Percentiles rank a stretch among this genome's conserved stretches.
Conservation (phyloP, 306 rosid species). For the Quercus dentata region DNA sequence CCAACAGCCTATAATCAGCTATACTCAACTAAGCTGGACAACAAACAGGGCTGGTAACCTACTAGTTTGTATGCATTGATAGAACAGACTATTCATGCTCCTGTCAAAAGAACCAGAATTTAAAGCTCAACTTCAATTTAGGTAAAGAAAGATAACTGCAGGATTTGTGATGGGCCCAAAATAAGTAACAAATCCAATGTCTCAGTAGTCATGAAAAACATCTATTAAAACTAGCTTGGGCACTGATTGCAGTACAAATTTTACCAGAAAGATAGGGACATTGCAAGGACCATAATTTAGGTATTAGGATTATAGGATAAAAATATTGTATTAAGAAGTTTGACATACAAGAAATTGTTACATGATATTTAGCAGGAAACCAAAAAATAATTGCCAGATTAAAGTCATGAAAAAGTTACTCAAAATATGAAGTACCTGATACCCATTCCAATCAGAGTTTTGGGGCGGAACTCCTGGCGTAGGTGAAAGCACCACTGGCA, state of each 20-base stretch:
- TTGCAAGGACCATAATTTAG: neutral
- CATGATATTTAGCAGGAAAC: neutral
- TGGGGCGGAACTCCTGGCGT: conserved; percentile 54
- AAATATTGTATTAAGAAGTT: conserved; percentile 7
- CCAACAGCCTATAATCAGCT: no score
- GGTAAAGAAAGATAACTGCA: neutral
- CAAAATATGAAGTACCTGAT: conserved; percentile 53
- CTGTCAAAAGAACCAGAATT: no score
- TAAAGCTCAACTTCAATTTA: no score
- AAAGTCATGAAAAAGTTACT: neutral
- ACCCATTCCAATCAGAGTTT: conserved; percentile 75
- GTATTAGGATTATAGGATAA: conserved; percentile 1
- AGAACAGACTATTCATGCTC: no score
- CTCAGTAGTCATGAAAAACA: neutral
- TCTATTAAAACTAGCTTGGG: neutral
- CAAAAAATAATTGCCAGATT: neutral
- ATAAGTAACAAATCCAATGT: neutral
- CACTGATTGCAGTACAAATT: neutral
- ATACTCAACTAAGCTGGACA: no score
- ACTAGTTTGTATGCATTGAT: no score
- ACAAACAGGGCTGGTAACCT: no score
- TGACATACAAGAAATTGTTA: conserved; percentile 3
- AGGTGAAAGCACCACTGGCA: conserved; percentile 63
- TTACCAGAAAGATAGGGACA: neutral
- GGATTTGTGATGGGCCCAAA: conserved; percentile 1